Base-by-base conservation (phyloP, 805 yeast genomes). In the Saccharomycopsis selenospora region DNA sequence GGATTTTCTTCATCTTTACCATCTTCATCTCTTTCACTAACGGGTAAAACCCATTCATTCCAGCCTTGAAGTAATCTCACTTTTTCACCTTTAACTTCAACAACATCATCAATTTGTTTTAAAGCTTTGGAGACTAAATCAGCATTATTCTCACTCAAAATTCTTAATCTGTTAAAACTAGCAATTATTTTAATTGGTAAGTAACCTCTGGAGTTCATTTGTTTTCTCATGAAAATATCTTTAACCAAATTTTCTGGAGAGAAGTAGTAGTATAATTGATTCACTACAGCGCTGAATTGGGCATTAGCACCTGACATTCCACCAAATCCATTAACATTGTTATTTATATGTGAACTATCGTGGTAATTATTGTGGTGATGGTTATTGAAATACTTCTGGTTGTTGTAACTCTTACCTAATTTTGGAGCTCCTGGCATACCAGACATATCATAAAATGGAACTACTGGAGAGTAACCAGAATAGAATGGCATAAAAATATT, bases 191-290 rank as follows among this genome's bases (percentile, higher is more conserved):
- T 60, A 52, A 88, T 65, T 29, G 82, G 79, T 47, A 89, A 73
- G 73, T 80, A 80, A 24, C 96, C 96, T 51, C 77, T 71, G 42
- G 75, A 61, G 65, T 82, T 77, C 93, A 91, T 85, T 59, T 85
- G 87, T 56, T 79, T 76, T 65, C 96, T 79, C 66, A 93, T 71
- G 61, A 68, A 93, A 46, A 82, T 70, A 67, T 93, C 99, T 66
- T 88, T 85, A 57, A 83, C 72, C 66, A 93, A 73, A 66, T 93
- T 93, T 58, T 88, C 95, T 45, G 81, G 72, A 27, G 95, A 82
- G 68, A 93, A 85, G 66, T 93, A 93, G 71, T 93, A 93, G 62
- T 87, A 93, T 46, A 91, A 71, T 71, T 90, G 98, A 64, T 63
- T 65, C 4, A 75, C 62, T 20, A 49, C 44, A 17, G 49, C 45